Evolutionary conservation across 2,329 filamentous ascomycete species (phyloP).

Genomic region (Talaromyces amestolkiae): DNA sequence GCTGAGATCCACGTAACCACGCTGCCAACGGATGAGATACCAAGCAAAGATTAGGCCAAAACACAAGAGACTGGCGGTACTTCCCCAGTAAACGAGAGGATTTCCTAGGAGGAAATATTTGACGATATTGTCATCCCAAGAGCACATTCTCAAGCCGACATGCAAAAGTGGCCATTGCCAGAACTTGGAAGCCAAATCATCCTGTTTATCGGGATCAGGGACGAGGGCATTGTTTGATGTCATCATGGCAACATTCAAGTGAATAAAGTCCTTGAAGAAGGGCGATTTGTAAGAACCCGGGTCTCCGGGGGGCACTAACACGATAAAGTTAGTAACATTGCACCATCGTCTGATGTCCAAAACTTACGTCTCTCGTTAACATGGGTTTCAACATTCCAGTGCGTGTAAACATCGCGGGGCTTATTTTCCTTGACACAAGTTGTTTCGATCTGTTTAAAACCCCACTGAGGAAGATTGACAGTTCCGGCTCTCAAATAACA

Average conservation of each 20-base stretch:
- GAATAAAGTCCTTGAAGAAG: conserved; percentile 95
- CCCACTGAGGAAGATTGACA: conserved; percentile 96
- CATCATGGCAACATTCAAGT: conserved; percentile 99
- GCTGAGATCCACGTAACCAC: conserved; percentile 81
- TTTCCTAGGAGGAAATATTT: conserved; percentile 99
- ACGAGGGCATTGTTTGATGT: conserved; percentile 98
- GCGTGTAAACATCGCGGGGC: conserved; percentile 87
- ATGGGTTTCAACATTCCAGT: conserved; percentile 98
- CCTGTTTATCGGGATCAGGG: conserved; percentile 97
- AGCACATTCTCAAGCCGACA: conserved; percentile 96
- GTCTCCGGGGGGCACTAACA: conserved; percentile 72
- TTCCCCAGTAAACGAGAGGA: conserved; percentile 93
- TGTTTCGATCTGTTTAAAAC: conserved; percentile 99
- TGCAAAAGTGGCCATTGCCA: conserved; percentile 98
- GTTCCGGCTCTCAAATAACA: conserved; percentile 96
- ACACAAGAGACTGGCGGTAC: conserved; percentile 72
- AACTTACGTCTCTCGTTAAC: conserved; percentile 83
- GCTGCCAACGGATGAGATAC: conserved; percentile 94
- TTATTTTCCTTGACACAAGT: conserved; percentile 93
- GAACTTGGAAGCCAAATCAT: conserved; percentile 91
- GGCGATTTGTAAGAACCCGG: conserved; percentile 93
- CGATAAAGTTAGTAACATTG: conserved; percentile 6
- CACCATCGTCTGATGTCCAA: background rate
- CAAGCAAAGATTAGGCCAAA: conserved; percentile 72
- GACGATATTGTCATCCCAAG: conserved; percentile 91